Percentiles rank a stretch among this genome's conserved stretches.
Evolutionary conservation across 2,329 filamentous ascomycete genomes (phyloP).

Genomic region (Chaetomiaceae sp.): DNA sequence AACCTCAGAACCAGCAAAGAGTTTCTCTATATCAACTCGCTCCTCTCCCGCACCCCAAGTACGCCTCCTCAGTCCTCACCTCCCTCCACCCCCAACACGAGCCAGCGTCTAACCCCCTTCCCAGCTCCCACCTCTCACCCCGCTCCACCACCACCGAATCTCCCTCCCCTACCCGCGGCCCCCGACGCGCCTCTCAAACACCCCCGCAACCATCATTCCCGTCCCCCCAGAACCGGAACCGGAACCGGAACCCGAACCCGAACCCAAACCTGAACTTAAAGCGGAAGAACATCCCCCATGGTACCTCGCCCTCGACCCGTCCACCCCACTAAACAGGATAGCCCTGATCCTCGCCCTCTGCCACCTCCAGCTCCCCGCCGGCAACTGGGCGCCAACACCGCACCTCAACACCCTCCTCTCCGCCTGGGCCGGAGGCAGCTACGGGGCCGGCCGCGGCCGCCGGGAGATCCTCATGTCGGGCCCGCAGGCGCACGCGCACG

Average conservation of each 20-base stretch:
- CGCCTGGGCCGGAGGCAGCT: conserved; percentile 10
- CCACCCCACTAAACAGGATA: conserved; percentile 22
- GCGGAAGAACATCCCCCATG: no score
- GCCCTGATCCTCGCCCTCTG: conserved; percentile 18
- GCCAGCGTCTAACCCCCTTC: background rate
- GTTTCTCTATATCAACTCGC: background rate
- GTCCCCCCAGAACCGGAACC: background rate
- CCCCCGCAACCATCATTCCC: background rate
- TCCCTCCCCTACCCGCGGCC: background rate
- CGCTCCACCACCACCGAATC: conserved; percentile 3
- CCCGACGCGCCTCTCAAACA: background rate
- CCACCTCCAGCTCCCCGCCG: conserved; percentile 21
- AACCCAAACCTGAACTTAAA: no score
- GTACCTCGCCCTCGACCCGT: background rate
- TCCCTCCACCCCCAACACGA: no score
- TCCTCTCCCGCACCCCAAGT: no score
- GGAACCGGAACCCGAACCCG: no score
- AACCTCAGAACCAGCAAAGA: background rate
- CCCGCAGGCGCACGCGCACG: conserved; percentile 10
- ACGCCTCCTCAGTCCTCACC: no score
- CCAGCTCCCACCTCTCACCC: conserved; percentile 6
- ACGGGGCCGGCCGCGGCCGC: no score
- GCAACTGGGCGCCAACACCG: conserved; percentile 18
- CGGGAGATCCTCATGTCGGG: no score
- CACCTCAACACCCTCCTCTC: conserved; percentile 20